Conservation (phyloP, 495 filamentous ascomycete species). For the Penicillium verhagenii region DNA sequence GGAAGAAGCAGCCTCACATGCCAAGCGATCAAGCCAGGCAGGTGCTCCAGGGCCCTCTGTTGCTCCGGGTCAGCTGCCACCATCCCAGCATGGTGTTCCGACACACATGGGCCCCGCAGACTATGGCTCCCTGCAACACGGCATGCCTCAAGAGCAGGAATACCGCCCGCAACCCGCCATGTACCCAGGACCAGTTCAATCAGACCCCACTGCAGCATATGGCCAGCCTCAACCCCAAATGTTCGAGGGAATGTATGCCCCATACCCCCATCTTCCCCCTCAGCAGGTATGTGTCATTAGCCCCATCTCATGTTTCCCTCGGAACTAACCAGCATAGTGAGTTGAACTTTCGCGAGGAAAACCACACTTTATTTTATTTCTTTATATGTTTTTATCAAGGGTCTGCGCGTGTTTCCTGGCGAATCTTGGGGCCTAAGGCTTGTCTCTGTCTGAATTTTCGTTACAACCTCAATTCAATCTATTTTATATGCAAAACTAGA, state of each 20-base stretch:
- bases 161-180: conserved; percentile 74
- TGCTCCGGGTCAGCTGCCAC: conserved; percentile 55
- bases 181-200: conserved; percentile 75
- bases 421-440: conserved; percentile 17
- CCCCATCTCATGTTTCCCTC: neutral
- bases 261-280: conserved; percentile 73
- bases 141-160: conserved; percentile 69
- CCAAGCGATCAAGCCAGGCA: conserved; percentile 68
- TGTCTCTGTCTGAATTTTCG: neutral
- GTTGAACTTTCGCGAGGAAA: neutral
- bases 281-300: conserved; percentile 66
- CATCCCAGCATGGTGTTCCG: conserved; percentile 58
- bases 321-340: conserved; percentile 2
- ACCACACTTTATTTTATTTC: neutral
- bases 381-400: conserved; percentile 15
- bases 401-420: conserved; percentile 15
- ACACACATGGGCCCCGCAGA: conserved; percentile 67
- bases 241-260: conserved; percentile 84
- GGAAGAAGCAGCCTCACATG: conserved; percentile 83
- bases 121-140: conserved; percentile 60
- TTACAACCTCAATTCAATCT: neutral
- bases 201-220: conserved; percentile 66
- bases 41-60: conserved; percentile 49
- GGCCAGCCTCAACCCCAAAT: conserved; percentile 74
- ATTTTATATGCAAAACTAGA: neutral